Percentiles rank a stretch among this genome's conserved stretches.
Evolutionary conservation across 768 basidiomycete species (phyloP).

Genomic region (Termitomyces sp.): DNA sequence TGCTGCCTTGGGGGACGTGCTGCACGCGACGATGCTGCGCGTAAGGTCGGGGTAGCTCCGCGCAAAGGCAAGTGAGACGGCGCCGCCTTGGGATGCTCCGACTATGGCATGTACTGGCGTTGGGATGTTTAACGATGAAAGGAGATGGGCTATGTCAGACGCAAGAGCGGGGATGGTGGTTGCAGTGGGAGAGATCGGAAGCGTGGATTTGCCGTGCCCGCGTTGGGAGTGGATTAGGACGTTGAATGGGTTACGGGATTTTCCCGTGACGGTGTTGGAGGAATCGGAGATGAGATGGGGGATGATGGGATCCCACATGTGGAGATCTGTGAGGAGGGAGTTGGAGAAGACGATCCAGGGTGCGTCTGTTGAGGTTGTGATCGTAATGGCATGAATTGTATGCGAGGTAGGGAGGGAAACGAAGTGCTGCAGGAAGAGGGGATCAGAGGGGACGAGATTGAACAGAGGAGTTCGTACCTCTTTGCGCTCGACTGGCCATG

Average conservation of each 20-base stretch:
- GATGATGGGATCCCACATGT: conserved; percentile 43
- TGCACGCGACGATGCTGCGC: conserved; percentile 41
- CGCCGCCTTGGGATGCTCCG: conserved; percentile 52
- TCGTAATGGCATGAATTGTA: conserved; percentile 37
- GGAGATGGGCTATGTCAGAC: conserved; percentile 35
- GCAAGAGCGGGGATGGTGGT: conserved; percentile 42
- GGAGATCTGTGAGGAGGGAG: conserved; percentile 41
- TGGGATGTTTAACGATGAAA: conserved; percentile 28
- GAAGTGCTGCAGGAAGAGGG: conserved; percentile 27
- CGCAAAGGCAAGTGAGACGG: conserved; percentile 42
- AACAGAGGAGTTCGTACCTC: conserved; percentile 26
- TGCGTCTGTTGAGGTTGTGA: conserved; percentile 31
- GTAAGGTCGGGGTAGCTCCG: conserved; percentile 30
- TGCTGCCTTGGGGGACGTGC: conserved; percentile 39
- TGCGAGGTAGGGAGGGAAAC: conserved; percentile 29
- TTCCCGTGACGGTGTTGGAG: conserved; percentile 12
- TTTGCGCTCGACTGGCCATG: conserved; percentile 44
- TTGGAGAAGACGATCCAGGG: conserved; percentile 51
- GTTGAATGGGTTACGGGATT: conserved; percentile 30
- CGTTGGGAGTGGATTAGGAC: conserved; percentile 47
- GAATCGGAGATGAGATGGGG: conserved; percentile 30
- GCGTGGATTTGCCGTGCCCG: conserved; percentile 42
- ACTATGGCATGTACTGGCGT: conserved; percentile 40
- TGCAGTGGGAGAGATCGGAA: conserved; percentile 20
- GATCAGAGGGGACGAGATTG: neutral